Evolutionary conservation across 2,329 filamentous ascomycete genomes (phyloP), one percentile per base, ranked within the genome.

Genomic region (Colletotrichum zoysiae): DNA sequence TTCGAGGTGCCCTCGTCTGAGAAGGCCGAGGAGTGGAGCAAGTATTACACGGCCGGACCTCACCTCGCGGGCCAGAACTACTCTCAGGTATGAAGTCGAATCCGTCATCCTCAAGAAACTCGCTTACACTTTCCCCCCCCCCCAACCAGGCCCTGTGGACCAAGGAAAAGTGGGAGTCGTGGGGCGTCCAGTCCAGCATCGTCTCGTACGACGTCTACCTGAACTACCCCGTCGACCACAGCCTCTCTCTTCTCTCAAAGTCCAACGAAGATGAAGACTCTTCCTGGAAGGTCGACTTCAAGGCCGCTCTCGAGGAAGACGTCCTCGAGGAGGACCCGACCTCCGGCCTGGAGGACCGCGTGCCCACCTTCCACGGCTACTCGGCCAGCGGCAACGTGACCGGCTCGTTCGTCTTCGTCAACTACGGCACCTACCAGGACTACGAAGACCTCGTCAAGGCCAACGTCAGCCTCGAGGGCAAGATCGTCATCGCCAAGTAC

Each of bases 301-400:
- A 95, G 78, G 95, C 95, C 0, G 91, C 89, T 1, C 83, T 98
- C 51, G 90, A 93, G 76, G 96, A 99, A 81, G 94, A 97, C 78
- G 87, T 95, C 2, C 84, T 98, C 6, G 87, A 94, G 0, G 91
- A 97, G 64, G 96, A 99, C 79, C 88, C 90, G 3, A 97, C 95
- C 0, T 94, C 91, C 23, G 88, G 90, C 30, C 84, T 94, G 57
- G 82, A 88, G 12, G 88, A 95, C 77, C 87, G 94, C 40, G 88
- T 98, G 33, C 95, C 95, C 1, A 95, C 92, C 0, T 98, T 98
- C 84, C 95, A 98, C 78, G 96, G 95, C 65, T 98, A 98, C 81
- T 97, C 94, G 5, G 95, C 95, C 5, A 95, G 87, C 72, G 95
- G 95, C 38, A 97, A 98, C 80, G 95, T 97, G 59, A 98, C 95